Evolutionary conservation across 768 basidiomycete species (phyloP), one percentile per base, ranked within the genome.

Genomic region (Royoungia palumana): DNA sequence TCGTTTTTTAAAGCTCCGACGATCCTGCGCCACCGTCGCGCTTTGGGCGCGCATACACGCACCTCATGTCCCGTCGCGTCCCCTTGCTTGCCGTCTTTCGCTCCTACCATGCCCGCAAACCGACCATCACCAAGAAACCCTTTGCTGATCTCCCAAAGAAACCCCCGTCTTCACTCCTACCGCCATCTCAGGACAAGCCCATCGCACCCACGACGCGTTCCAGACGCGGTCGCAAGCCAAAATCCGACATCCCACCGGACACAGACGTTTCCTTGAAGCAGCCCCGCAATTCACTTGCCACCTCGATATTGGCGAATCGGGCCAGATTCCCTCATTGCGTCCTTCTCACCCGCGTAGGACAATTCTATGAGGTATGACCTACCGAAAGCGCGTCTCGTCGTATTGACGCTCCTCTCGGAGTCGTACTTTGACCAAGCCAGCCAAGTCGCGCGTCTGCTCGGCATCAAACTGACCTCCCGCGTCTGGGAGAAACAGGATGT

Each of bases 351-450:
- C 81, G 91, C 45, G 93, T 97, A 11, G 94, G 94, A 13, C 86
- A 92, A 59, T 97, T 97, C 66, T 97, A 95, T 62, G 94, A 97
- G 79, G 94, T 91, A 64, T 35, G 71, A 19, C 7, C 2, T 40
- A 46, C 37, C 5, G 6, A 19, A 27, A 42, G 35, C 38, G 40
- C 47, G 43, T 44, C 37, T 19, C 11, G 5, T 42, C 46, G 7
- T 50, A 34, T 28, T 43, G 28, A 55, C 60, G 43, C 51, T 44
- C 39, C 24, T 17, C 24, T 0, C 12, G 46, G 34, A 97, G 94
- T 94, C 94, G 0, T 96, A 96, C 66, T 97, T 95, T 58, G 86
- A 89, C 35, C 94, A 94, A 75, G 93, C 94, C 8, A 69, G 72
- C 13, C 83, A 88, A 50, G 82, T 97, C 6, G 75, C 92, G 5